These are phyloP conservation scores for Cerioporus squamosus DNA, from an alignment of 1,284 basidiomycete species.

Conservation along the genomic window DNA sequence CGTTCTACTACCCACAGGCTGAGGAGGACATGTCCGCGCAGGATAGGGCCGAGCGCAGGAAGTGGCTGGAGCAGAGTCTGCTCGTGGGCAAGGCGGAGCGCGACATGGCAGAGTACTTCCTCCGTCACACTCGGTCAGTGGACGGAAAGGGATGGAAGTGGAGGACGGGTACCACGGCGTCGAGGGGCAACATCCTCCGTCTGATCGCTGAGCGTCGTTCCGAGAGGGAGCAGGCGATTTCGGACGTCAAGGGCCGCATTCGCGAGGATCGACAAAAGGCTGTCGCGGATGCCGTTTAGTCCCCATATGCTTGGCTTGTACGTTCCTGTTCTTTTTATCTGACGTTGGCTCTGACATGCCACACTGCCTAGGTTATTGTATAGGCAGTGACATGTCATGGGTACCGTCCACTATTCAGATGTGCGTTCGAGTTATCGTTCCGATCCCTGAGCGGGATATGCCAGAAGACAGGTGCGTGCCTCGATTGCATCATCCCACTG, in stretches of 20 bases:
- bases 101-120: slow-evolving; percentile 46
- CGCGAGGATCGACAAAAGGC: slow-evolving; percentile 41
- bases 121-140: slow-evolving; percentile 52
- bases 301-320: too few species aligned
- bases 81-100: slow-evolving; percentile 46
- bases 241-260: slow-evolving; percentile 45
- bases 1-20: slow-evolving; percentile 89
- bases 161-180: slow-evolving; percentile 39
- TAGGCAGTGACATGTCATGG: background rate
- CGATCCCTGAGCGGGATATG: background rate
- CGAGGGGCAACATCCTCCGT: slow-evolving; percentile 48
- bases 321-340: background rate
- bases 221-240: slow-evolving; percentile 57
- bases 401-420: too few species aligned
- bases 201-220: slow-evolving; percentile 57
- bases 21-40: slow-evolving; percentile 72
- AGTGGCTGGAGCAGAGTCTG: slow-evolving; percentile 66
- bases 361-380: background rate
- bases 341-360: background rate
- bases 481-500: too few species aligned
- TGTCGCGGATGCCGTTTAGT: slow-evolving; percentile 11
- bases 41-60: slow-evolving; percentile 57
- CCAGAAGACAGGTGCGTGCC: too few species aligned
- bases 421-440: background rate
- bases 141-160: slow-evolving; percentile 47